Evolutionary conservation across 768 basidiomycete genomes (phyloP), one percentile per base, ranked within the genome.

Genomic region (Boletus bicolor): DNA sequence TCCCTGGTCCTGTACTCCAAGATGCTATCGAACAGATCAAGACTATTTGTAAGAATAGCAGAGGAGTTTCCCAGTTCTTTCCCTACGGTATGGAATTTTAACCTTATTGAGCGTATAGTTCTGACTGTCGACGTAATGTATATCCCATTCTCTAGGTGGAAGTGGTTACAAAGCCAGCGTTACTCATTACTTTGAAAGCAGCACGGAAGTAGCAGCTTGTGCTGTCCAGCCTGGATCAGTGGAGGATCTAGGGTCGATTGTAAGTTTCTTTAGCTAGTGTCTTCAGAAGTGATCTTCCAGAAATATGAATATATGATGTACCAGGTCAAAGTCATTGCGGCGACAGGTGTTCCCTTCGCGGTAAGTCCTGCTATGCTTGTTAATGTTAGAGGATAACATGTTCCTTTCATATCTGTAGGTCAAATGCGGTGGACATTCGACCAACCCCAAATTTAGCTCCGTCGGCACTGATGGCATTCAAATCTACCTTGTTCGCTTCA

Each of bases 211-310:
- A 15, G 39, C 58, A 10, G 41, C 7, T 5, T 44, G 51, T 35
- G 58, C 60, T 3, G 54, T 61, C 32, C 60, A 61, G 26, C 60
- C 60, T 5, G 60, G 60, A 28, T 60, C 58, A 11, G 51, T 26
- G 11, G 35, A 41, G 5, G 60, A 61, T 51, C 37, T 61, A 15
- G 24, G 28, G 19, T 7, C 12, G 15, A 60, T 61, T 3, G 58
- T 60, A 30, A 43, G 54, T 53, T 34, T 24, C 36, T 53, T 37
- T 17, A n/a, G 7, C 11, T 28, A n/a, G 41, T 21, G 21, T 12
- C 21, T 42, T 38, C 36, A 2, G 15, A 7, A 41, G 36, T 17
- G 3, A 10, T n/a, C 4, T 24, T 36, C 9, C 19, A 19, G 19
- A 19, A 19, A 19, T 19, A 19, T 19, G 19, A 19, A 19, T 19